Evolutionary conservation across 2,329 filamentous ascomycete species (phyloP).

Genomic region (Fusarium dimerum): DNA sequence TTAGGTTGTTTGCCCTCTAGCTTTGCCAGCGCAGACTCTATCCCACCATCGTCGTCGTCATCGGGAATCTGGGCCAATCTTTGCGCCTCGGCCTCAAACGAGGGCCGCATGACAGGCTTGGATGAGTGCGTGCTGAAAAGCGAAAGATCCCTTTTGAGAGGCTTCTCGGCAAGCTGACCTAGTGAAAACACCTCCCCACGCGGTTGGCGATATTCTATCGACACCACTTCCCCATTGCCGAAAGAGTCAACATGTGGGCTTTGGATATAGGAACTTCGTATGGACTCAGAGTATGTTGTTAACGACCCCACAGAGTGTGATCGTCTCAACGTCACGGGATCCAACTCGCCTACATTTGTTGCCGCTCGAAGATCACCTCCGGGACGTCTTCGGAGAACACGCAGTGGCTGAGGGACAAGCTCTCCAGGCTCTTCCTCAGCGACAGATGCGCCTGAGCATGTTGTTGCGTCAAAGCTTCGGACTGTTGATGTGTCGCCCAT

Average conservation of each 20-base stretch:
- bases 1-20: conserved; percentile 79
- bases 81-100: conserved; percentile 86
- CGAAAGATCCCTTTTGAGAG: conserved; percentile 49
- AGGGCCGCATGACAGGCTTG: conserved; percentile 65
- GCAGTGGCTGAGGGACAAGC: conserved; percentile 53
- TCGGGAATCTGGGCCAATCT: conserved; percentile 87
- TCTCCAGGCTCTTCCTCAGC: conserved; percentile 42
- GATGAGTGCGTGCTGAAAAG: conserved; percentile 64
- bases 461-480: conserved; percentile 61
- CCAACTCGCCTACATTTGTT: conserved; percentile 63
- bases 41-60: conserved; percentile 77
- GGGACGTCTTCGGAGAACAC: conserved; percentile 69
- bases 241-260: conserved; percentile 38
- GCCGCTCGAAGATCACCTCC: conserved; percentile 74
- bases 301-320: conserved; percentile 62
- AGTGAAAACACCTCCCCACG: conserved; percentile 55
- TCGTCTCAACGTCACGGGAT: conserved; percentile 49
- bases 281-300: conserved; percentile 60
- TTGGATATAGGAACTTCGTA: conserved; percentile 57
- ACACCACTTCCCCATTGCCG: conserved; percentile 21
- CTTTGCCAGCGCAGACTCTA: conserved; percentile 90
- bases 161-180: conserved; percentile 56
- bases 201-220: conserved; percentile 25
- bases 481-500: conserved; percentile 51
- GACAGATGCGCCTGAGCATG: conserved; percentile 52